A percentile compares a stretch with the other conserved stretches of the same genome.
These are phyloP conservation scores for Cyberlindnera bimundalis DNA, from an alignment of 805 yeast species.

Conservation along the genomic window DNA sequence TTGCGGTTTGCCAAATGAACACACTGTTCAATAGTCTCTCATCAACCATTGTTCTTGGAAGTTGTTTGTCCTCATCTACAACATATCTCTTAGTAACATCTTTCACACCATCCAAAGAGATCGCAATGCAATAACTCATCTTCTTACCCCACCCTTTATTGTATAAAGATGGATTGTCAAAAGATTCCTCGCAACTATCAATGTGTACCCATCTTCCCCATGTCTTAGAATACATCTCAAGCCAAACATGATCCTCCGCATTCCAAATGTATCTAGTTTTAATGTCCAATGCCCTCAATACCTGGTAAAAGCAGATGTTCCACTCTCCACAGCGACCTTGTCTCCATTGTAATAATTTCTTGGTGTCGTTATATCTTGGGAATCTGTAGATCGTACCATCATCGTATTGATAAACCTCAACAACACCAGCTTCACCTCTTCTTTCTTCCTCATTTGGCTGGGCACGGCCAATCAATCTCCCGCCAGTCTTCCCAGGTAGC, in stretches of 20 bases:
- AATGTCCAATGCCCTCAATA: constrained; percentile 63
- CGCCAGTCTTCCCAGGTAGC: constrained; percentile 52
- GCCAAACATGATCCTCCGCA: constrained; percentile 94
- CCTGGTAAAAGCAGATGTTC: constrained; percentile 78
- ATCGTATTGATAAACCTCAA: constrained; percentile 64
- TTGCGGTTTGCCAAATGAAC: constrained; percentile 36
- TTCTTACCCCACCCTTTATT: constrained; percentile 88
- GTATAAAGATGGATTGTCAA: constrained; percentile 76
- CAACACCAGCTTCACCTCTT: constrained; percentile 47
- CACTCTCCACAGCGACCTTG: constrained; percentile 94
- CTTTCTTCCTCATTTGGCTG: constrained; percentile 44
- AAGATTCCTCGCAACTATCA: constrained; percentile 85
- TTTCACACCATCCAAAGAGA: constrained; percentile 53
- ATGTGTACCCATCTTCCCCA: constrained; percentile 79
- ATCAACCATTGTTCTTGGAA: constrained; percentile 45
- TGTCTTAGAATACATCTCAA: constrained; percentile 70
- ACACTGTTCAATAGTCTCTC: constrained; percentile 37
- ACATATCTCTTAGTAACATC: constrained; percentile 76
- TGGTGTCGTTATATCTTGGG: constrained; percentile 74
- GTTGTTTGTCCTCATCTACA: constrained; percentile 34
- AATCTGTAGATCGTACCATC: constrained; percentile 54
- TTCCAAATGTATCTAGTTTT: constrained; percentile 79
- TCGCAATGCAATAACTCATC: constrained; percentile 84
- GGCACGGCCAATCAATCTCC: constrained; percentile 35
- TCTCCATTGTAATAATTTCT: constrained; percentile 54